Conservation (phyloP, 192 early-diverging fungal genomes). For the Coemansia sp. region DNA sequence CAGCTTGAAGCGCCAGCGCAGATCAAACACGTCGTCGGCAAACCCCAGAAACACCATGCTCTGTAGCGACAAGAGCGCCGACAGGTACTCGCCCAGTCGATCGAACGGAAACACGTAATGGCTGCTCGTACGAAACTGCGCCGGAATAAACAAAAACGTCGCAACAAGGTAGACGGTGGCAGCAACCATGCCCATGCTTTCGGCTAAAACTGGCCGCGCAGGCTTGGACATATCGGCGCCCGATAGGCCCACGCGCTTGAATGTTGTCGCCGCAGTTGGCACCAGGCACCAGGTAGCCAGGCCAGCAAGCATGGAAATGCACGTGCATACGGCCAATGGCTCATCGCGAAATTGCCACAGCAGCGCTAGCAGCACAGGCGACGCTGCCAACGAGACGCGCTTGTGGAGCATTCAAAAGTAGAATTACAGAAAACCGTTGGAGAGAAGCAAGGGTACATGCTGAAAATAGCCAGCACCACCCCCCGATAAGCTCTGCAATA, state of each 20-base stretch:
- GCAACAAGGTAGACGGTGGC: slow-evolving; percentile 83
- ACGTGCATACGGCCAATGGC: slow-evolving; percentile 66
- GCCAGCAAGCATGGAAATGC: slow-evolving; percentile 66
- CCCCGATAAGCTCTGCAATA: too few relatives aligned
- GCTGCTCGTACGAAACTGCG: slow-evolving; percentile 68
- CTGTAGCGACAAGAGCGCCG: slow-evolving; percentile 84
- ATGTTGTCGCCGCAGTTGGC: slow-evolving; percentile 59
- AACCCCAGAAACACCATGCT: slow-evolving; percentile 98
- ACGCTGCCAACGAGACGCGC: slow-evolving; percentile 25
- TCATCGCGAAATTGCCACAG: slow-evolving; percentile 62
- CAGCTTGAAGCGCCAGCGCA: slow-evolving; percentile 95
- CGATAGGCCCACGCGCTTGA: slow-evolving; percentile 71
- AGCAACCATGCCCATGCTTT: slow-evolving; percentile 88
- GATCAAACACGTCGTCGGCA: slow-evolving; percentile 95
- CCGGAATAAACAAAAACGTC: slow-evolving; percentile 91
- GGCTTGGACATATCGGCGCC: slow-evolving; percentile 82
- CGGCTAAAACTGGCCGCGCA: slow-evolving; percentile 64
- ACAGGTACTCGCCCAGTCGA: slow-evolving; percentile 86
- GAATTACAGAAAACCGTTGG: not conserved
- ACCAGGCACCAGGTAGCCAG: slow-evolving; percentile 69
- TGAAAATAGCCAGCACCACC: too few relatives aligned
- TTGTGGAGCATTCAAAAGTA: slow-evolving; percentile 17
- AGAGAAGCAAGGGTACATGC: not conserved
- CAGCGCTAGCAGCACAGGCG: slow-evolving; percentile 52
- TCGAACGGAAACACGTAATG: slow-evolving; percentile 24